phyloP scores from a whole-genome alignment of 441 rosid species.

The Melastoma candidum region DNA sequence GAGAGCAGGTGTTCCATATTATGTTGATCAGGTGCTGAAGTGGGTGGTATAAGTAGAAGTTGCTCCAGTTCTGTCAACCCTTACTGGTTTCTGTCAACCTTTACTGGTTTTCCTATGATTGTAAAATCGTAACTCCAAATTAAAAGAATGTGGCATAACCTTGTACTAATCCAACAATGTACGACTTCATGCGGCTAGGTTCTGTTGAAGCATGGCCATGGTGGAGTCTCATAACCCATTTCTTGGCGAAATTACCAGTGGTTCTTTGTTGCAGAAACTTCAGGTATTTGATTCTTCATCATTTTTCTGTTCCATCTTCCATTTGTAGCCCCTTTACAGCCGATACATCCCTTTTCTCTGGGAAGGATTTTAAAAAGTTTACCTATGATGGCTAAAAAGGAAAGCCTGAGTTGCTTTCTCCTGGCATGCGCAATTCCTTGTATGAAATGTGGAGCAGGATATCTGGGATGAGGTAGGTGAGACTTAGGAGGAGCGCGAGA shows the following conservation, averaged over 20 bases:
- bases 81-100: no score
- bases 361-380: no score
- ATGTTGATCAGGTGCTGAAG: no score
- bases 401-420: no score
- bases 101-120: no score
- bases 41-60: no score
- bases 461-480: constrained; percentile 99
- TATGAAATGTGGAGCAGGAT: constrained; percentile 35
- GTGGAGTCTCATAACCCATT: constrained; percentile 65
- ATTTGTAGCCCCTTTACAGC: neutral
- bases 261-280: constrained; percentile 73
- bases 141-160: neutral
- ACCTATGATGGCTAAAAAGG: no score
- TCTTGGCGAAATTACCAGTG: constrained; percentile 79
- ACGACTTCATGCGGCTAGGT: constrained; percentile 14
- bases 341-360: no score
- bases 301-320: neutral
- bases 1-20: no score
- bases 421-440: neutral
- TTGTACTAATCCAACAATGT: constrained; percentile 1
- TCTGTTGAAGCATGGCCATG: constrained; percentile 45
- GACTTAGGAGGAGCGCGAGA: constrained; percentile 77
- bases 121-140: neutral
- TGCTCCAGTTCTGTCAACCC: no score
- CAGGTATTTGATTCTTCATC: constrained; percentile 44